A percentile compares a stretch with the other conserved stretches of the same genome.
Evolutionary conservation across 2,329 filamentous ascomycete species (phyloP).

Genomic region (Aspergillus sp.): DNA sequence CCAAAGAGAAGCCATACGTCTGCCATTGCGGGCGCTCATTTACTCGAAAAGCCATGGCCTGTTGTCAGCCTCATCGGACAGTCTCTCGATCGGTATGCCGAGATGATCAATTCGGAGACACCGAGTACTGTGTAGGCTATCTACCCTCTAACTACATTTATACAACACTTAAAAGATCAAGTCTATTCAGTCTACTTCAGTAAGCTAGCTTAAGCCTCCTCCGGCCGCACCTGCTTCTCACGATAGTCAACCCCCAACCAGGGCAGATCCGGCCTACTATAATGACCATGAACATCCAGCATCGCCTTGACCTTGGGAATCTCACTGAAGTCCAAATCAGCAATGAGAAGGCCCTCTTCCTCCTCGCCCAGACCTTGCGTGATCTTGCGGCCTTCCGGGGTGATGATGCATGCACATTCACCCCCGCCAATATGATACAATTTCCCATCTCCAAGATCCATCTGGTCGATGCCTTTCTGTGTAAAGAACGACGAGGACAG

Average conservation of each 20-base stretch:
- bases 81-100: too few relatives aligned
- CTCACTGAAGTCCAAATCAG: constrained; percentile 43
- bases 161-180: too few relatives aligned
- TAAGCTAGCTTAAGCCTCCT: too few relatives aligned
- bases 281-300: neutral
- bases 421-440: constrained; percentile 38
- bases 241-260: neutral
- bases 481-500: constrained; percentile 48
- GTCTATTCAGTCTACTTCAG: too few relatives aligned
- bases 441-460: constrained; percentile 38
- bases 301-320: constrained; percentile 20
- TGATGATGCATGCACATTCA: constrained; percentile 46
- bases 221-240: neutral
- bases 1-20: too few relatives aligned
- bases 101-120: too few relatives aligned
- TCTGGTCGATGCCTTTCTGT: constrained; percentile 38
- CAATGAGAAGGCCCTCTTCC: constrained; percentile 46
- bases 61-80: too few relatives aligned
- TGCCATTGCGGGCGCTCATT: too few relatives aligned
- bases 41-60: too few relatives aligned
- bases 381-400: constrained; percentile 47
- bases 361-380: constrained; percentile 30
- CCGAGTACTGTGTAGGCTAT: too few relatives aligned
- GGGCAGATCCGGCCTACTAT: neutral
- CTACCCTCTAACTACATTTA: too few relatives aligned